Evolutionary conservation across 2,329 filamentous ascomycete genomes (phyloP).

Genomic region (Thelonectria rubi): DNA sequence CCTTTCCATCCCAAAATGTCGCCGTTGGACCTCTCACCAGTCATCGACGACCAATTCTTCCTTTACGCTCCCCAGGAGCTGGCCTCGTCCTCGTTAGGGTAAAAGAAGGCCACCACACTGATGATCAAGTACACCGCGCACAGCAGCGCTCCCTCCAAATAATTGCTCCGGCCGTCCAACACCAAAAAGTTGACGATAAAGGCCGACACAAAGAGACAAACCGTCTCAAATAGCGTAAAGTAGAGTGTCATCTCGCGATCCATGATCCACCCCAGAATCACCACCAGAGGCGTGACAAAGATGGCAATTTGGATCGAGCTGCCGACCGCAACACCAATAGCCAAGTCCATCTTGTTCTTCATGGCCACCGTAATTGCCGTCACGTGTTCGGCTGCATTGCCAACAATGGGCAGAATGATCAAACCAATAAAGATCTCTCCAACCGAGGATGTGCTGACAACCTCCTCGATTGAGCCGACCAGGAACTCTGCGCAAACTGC

Average conservation of each 20-base stretch:
- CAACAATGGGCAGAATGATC: slow-evolving; percentile 77
- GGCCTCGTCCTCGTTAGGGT: slow-evolving; percentile 61
- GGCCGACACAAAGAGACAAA: slow-evolving; percentile 83
- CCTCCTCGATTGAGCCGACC: slow-evolving; percentile 71
- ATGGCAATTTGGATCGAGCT: slow-evolving; percentile 78
- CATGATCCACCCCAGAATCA: slow-evolving; percentile 77
- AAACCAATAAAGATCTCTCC: slow-evolving; percentile 75
- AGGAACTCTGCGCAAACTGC: slow-evolving; percentile 76
- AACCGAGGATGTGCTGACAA: slow-evolving; percentile 64
- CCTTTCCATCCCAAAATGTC: background rate
- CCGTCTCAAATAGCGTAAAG: slow-evolving; percentile 89
- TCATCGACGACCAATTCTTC: background rate
- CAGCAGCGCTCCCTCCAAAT: slow-evolving; percentile 79
- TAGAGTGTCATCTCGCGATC: slow-evolving; percentile 78
- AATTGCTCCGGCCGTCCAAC: slow-evolving; percentile 85
- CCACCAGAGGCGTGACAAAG: slow-evolving; percentile 74
- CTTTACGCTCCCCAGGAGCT: slow-evolving; percentile 50
- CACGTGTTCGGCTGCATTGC: slow-evolving; percentile 78
- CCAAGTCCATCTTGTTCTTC: slow-evolving; percentile 81
- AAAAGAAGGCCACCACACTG: slow-evolving; percentile 72
- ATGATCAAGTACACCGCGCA: slow-evolving; percentile 76
- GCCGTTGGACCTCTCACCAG: slow-evolving; percentile 22
- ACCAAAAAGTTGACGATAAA: slow-evolving; percentile 91
- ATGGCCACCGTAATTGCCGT: slow-evolving; percentile 75
- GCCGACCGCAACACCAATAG: slow-evolving; percentile 76